These are phyloP conservation scores for Trypanosoma platydactyli DNA, from an alignment of 208 protist species.

Conservation along the genomic window DNA sequence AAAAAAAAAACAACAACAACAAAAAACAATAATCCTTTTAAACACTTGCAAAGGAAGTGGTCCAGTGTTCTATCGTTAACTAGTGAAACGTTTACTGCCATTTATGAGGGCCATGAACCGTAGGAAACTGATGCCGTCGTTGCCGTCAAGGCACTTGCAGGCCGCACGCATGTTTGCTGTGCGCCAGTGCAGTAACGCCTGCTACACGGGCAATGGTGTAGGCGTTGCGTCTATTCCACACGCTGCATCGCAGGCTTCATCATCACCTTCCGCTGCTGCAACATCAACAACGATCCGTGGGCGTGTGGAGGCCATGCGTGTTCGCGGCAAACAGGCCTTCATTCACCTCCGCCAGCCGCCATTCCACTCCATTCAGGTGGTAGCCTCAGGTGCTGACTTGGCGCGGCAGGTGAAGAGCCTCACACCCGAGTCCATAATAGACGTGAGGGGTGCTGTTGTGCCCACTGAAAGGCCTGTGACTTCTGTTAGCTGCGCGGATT, in stretches of 20 bases:
- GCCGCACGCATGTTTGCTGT: not conserved
- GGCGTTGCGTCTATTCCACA: conserved; percentile 12
- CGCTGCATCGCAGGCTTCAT: conserved; percentile 6
- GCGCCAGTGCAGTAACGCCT: not conserved
- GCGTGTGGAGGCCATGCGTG: conserved; percentile 53
- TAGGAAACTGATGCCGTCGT: not conserved
- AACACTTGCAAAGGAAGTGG: too few relatives aligned
- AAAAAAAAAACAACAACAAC: too few relatives aligned
- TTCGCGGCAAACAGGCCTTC: conserved; percentile 61
- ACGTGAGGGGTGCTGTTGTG: conserved; percentile 51
- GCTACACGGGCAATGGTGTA: not conserved
- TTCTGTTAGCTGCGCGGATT: conserved; percentile 44
- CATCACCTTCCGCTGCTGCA: not conserved
- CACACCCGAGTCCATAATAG: conserved; percentile 71
- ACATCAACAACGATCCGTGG: conserved; percentile 38
- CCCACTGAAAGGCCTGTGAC: conserved; percentile 37
- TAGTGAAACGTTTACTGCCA: not conserved
- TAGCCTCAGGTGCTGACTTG: conserved; percentile 42
- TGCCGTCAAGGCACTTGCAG: not conserved
- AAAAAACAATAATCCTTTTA: too few relatives aligned
- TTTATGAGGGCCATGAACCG: not conserved
- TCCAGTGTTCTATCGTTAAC: not conserved
- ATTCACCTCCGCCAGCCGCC: conserved; percentile 77
- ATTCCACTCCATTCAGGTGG: conserved; percentile 64
- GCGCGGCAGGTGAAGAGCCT: conserved; percentile 38